Evolutionary conservation across 1,284 basidiomycete genomes (phyloP).

Genomic region (Tylopilus sp.): DNA sequence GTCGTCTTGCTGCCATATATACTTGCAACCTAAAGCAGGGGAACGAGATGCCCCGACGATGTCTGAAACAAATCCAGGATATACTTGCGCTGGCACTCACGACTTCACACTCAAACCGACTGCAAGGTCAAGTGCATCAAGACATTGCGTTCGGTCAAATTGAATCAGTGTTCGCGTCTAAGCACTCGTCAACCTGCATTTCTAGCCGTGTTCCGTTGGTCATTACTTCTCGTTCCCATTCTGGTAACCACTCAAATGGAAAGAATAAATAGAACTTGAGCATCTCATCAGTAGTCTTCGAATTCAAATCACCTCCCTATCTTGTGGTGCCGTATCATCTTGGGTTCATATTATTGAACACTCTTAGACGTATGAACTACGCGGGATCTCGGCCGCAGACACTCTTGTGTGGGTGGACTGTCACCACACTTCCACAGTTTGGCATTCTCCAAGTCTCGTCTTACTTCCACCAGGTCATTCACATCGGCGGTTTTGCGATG

Average conservation of each 20-base stretch:
- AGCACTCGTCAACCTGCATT: conserved; percentile 36
- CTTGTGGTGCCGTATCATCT: conserved; percentile 64
- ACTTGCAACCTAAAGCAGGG: conserved; percentile 57
- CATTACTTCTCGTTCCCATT: conserved; percentile 56
- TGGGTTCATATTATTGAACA: neutral
- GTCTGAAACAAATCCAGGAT: conserved; percentile 40
- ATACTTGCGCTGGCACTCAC: conserved; percentile 64
- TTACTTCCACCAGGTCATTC: too few species aligned
- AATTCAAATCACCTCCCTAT: conserved; percentile 79
- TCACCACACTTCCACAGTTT: too few species aligned
- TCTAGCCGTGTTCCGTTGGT: conserved; percentile 77
- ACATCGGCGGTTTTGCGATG: too few species aligned
- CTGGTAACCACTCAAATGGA: conserved; percentile 50
- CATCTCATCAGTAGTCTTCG: conserved; percentile 25
- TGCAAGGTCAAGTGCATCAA: conserved; percentile 48
- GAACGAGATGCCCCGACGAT: conserved; percentile 41
- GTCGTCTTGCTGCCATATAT: conserved; percentile 62
- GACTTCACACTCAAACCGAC: conserved; percentile 80
- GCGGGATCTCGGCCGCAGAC: too few species aligned
- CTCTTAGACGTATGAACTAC: conserved; percentile 11
- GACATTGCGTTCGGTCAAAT: conserved; percentile 21
- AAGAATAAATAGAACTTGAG: conserved; percentile 21
- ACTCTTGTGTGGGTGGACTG: too few species aligned
- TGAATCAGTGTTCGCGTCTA: conserved; percentile 16
- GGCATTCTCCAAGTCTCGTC: too few species aligned